Evolutionary conservation across 1,284 basidiomycete species (phyloP), one percentile per base, ranked within the genome.

Genomic region (Neonothopanus nambi): DNA sequence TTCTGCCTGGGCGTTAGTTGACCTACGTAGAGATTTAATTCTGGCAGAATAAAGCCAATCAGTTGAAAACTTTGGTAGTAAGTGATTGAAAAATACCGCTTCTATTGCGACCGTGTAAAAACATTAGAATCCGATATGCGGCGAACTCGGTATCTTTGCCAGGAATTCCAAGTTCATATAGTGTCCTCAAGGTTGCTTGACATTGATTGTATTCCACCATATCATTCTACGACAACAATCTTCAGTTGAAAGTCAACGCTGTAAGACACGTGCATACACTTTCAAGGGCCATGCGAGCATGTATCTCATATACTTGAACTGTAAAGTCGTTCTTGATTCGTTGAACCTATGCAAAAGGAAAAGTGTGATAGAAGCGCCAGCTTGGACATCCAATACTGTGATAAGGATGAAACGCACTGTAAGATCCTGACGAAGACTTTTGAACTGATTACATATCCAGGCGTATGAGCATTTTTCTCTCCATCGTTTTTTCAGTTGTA

Each of bases 171-270:
- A 94, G 83, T 63, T 96, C 94, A 70, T 99, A 99, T 30, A 99
- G 83, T 51, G 84, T 82, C 64, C 91, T 89, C 46, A 99, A 76
- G 67, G 93, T 91, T 36, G 90, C 90, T 71, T 98, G 95, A 73
- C 97, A 99, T 71, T 96, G 92, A 70, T 98, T 99, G 70, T 97
- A 99, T 81, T 99, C 97, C 63, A 97, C 95, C 78, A 99, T 89
- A 68, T 99, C 97, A 66, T 83, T 86, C 94, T 97, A 67, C 41
- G 49, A 13, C 51, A 49, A 57, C 43, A 62, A 53, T 33, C 35
- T 48, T 51, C 20, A 55, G 28, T 12, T 33, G 26, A 52, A 64
- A 35, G 55, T 57, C 26, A 48, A 57, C 38, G 48, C 52, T 39
- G 26, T 40, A 45, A 48, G 51, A 52, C 39, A 43, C 54, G 26